Evolutionary conservation across 1,284 basidiomycete species (phyloP), one percentile per base, ranked within the genome.

Genomic region (Ganoderma multipileum): DNA sequence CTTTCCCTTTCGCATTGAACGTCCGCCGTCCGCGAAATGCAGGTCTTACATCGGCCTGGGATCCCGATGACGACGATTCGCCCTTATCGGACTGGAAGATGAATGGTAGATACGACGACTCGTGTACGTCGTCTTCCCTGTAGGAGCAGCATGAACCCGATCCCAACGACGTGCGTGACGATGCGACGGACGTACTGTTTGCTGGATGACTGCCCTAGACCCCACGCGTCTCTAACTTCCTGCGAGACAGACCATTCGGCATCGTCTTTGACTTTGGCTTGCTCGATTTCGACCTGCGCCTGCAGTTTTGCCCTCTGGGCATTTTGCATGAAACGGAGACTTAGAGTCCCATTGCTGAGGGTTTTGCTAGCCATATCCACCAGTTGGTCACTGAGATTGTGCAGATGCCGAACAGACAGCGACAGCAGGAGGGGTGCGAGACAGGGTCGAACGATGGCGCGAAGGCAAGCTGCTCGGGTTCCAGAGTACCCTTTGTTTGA

Each of bases 321-420:
- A 82, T 91, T 92, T 79, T 92, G 91, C 92, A 93, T 93, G 76
- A 93, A 93, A 6, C 87, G 86, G 50, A 93, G 83, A 74, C 86
- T 86, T 18, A 93, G 83, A 0, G 91, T 92, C 30, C 89, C 86
- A 54, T 83, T 86, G 78, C 91, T 93, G 61, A 93, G 83, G 1
- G 84, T 82, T 79, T 89, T 91, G 54, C 81, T 81, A 20, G 84
- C 81, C 87, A 88, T 89, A 8, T 60, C n/a, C n/a, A 60, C 36
- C 1, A 60, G 58, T 28, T 60, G 23, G 23, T 7, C 23, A 28
- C 36, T 5, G 23, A 23, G 55, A 58, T 12, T 5, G 16, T n/a
- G 55, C 20, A 41, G 23, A 41, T n/a, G 39, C 14, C 4, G 14
- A 8, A 14, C 52, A 55, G 16, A 47, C n/a, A 65, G 12, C 41